phyloP scores from a whole-genome alignment of 257 asterid species.

The Apocynum venetum region DNA sequence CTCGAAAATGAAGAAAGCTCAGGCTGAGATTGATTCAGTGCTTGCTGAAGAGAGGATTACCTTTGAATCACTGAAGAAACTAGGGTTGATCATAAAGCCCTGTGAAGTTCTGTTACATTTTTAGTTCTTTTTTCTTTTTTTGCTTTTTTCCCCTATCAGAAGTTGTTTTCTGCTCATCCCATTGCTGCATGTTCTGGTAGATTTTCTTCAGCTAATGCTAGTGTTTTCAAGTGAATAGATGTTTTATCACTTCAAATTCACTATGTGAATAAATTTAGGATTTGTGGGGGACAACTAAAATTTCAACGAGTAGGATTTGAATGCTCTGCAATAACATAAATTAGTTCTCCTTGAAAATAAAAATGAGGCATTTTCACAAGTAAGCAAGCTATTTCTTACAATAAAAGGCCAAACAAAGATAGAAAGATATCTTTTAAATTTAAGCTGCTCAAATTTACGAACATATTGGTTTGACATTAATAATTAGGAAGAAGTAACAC shows the following conservation, averaged over 20 bases:
- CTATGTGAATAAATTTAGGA: not conserved
- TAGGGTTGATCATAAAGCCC: conserved; percentile 49
- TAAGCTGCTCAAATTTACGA: not conserved
- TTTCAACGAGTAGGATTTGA: too few species aligned
- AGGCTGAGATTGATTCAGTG: conserved; percentile 77
- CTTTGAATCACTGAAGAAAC: conserved; percentile 62
- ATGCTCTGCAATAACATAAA: too few species aligned
- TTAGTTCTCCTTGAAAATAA: too few species aligned
- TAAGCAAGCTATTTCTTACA: not conserved
- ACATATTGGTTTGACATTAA: not conserved
- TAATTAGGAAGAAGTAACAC: not conserved
- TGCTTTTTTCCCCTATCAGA: not conserved
- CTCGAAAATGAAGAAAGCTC: conserved; percentile 86
- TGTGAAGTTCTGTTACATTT: conserved; percentile 6
- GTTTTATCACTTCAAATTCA: not conserved
- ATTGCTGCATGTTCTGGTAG: not conserved
- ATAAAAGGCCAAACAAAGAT: not conserved
- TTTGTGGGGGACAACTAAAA: too few species aligned
- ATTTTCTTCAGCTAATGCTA: not conserved
- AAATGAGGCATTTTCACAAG: too few species aligned
- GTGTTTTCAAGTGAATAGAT: not conserved
- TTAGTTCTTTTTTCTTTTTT: not conserved
- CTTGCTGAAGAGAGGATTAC: conserved; percentile 61
- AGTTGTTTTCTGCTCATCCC: not conserved
- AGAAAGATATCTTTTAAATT: not conserved